Conservation (phyloP, 257 asterid genomes). For the Eucommia ulmoides region DNA sequence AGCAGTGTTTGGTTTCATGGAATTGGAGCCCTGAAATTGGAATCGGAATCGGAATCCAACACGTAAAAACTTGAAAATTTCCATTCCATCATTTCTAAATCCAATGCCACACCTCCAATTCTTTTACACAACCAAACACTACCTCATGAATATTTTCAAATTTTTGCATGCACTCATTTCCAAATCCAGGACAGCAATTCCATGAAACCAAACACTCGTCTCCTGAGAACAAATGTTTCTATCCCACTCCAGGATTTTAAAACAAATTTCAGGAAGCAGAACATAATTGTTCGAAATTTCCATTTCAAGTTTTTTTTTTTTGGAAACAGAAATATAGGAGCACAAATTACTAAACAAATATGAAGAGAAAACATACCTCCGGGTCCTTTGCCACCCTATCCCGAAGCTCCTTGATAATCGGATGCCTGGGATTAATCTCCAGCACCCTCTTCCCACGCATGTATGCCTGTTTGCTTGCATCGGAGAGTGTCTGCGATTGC, state of each 20-base stretch:
- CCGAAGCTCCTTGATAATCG: constrained; percentile 79
- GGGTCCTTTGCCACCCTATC: constrained; percentile 57
- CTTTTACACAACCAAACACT: too few relatives aligned
- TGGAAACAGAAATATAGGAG: neutral
- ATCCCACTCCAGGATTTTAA: too few relatives aligned
- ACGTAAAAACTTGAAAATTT: too few relatives aligned
- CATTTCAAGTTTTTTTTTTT: neutral
- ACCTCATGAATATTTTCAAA: too few relatives aligned
- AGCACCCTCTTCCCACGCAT: constrained; percentile 92
- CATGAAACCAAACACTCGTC: neutral
- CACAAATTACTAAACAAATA: neutral
- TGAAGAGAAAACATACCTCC: constrained; percentile 30
- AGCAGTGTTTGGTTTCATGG: too few relatives aligned
- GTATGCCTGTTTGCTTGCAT: constrained; percentile 74
- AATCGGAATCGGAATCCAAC: too few relatives aligned
- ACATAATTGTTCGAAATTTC: neutral
- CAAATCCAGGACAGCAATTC: neutral
- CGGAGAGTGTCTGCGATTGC: constrained; percentile 87
- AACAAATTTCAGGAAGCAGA: neutral
- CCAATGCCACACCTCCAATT: too few relatives aligned
- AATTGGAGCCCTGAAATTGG: too few relatives aligned
- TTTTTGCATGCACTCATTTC: too few relatives aligned
- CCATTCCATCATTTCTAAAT: too few relatives aligned
- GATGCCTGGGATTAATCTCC: constrained; percentile 86
- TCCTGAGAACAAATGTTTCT: too few relatives aligned